Conservation (phyloP, 2,329 filamentous ascomycete species). For the Cordyceps tenuipes region DNA sequence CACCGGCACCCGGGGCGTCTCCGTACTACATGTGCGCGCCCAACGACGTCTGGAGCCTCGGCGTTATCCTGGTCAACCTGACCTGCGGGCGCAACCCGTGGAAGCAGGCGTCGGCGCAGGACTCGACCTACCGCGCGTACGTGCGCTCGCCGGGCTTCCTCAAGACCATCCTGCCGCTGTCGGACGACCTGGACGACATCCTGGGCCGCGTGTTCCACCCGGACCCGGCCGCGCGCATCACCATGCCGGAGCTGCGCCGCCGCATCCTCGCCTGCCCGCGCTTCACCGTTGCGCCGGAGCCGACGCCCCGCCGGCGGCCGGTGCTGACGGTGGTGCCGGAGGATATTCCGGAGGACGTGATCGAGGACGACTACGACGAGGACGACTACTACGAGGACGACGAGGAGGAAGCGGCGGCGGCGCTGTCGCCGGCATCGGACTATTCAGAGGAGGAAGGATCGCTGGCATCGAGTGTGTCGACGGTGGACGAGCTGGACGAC, state of each 20-base stretch:
- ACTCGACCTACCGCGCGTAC: constrained; percentile 91
- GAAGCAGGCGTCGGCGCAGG: constrained; percentile 90
- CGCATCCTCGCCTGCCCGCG: constrained; percentile 67
- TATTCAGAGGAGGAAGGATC: constrained; percentile 49
- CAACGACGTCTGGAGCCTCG: constrained; percentile 97
- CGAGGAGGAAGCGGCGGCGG: constrained; percentile 34
- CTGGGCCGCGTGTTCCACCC: constrained; percentile 80
- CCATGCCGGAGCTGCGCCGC: constrained; percentile 67
- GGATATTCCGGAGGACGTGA: constrained; percentile 35
- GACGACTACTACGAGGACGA: constrained; percentile 19
- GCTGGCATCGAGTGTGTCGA: constrained; percentile 45
- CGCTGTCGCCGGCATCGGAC: constrained; percentile 43
- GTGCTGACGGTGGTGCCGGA: constrained; percentile 20
- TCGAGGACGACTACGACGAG: constrained; percentile 35
- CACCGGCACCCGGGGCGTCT: constrained; percentile 15
- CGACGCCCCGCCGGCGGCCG: constrained; percentile 24
- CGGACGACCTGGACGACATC: constrained; percentile 81
- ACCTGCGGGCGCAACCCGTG: constrained; percentile 97
- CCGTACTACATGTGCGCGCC: constrained; percentile 82
- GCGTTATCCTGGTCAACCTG: constrained; percentile 94
- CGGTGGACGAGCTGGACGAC: constrained; percentile 43
- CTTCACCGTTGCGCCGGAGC: constrained; percentile 51
- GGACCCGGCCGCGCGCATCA: constrained; percentile 75
- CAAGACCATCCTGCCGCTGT: constrained; percentile 84
- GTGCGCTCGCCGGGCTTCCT: constrained; percentile 79